These are phyloP conservation scores for Diaporthe longicolla DNA, from an alignment of 2,329 filamentous ascomycete genomes.

Conservation along the genomic window DNA sequence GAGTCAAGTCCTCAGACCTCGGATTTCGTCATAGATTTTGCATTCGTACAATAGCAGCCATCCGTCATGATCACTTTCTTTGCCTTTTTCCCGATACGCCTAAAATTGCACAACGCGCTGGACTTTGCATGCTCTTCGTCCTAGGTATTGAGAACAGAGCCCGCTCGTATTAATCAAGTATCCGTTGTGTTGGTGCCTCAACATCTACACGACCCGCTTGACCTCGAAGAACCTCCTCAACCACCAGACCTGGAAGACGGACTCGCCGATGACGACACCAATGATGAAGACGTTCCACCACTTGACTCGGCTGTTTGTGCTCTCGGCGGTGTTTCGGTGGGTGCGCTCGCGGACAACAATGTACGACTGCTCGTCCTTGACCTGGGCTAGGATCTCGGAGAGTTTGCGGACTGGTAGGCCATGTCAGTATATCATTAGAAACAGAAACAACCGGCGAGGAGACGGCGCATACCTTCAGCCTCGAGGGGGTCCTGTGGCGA, in stretches of 20 bases:
- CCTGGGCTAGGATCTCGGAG: constrained; percentile 87
- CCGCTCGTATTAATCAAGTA: constrained; percentile 30
- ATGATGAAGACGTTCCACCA: constrained; percentile 99
- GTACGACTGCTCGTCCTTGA: constrained; percentile 98
- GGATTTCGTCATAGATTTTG: not conserved
- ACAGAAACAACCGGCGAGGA: not conserved
- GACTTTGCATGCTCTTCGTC: constrained; percentile 6
- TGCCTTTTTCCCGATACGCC: constrained; percentile 7
- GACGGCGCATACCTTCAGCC: constrained; percentile 76
- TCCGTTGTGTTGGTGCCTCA: not conserved
- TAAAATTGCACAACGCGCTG: constrained; percentile 13
- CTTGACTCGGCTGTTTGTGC: constrained; percentile 96
- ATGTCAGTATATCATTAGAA: constrained; percentile 41
- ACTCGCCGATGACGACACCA: constrained; percentile 88
- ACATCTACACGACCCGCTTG: constrained; percentile 71
- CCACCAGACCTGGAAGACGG: constrained; percentile 99
- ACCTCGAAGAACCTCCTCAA: constrained; percentile 97
- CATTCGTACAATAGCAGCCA: constrained; percentile 8
- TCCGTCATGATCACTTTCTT: constrained; percentile 6
- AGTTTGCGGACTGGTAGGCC: constrained; percentile 78
- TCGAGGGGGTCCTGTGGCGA: constrained; percentile 89
- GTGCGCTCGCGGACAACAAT: constrained; percentile 95
- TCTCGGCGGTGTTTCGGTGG: constrained; percentile 98
- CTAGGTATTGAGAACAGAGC: constrained; percentile 37
- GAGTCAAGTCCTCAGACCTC: not conserved